Percentiles rank a stretch among this genome's conserved stretches.
Evolutionary conservation across 768 basidiomycete species (phyloP).

Genomic region (Tricholoma saponaceum): DNA sequence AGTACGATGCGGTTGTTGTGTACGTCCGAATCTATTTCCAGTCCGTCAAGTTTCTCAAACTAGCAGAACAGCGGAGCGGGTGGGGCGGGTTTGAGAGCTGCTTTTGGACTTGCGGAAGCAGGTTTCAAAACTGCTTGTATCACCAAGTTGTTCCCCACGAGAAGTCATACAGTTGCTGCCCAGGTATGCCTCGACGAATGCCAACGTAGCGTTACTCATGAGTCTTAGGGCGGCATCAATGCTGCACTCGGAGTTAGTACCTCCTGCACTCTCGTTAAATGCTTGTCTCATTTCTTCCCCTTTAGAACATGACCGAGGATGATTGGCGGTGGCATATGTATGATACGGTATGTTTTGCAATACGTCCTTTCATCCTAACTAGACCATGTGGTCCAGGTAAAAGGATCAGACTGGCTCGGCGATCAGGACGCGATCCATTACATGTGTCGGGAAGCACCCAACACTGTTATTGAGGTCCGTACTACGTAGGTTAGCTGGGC

Average conservation of each 20-base stretch:
- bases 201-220: background rate
- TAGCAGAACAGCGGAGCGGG: constrained; percentile 75
- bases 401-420: constrained; percentile 99
- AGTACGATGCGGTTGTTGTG: constrained; percentile 99
- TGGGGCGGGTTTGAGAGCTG: constrained; percentile 96
- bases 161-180: constrained; percentile 98
- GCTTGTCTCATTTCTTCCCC: constrained; percentile 5
- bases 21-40: constrained; percentile 43
- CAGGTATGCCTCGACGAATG: constrained; percentile 51
- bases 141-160: constrained; percentile 97
- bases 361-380: background rate
- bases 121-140: constrained; percentile 99
- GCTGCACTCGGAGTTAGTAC: constrained; percentile 85
- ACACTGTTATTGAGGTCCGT: constrained; percentile 85
- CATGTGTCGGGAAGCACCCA: constrained; percentile 97
- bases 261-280: constrained; percentile 2
- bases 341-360: constrained; percentile 65
- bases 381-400: constrained; percentile 54
- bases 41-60: background rate
- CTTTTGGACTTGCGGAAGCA: constrained; percentile 96
- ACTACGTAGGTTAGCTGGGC: background rate
- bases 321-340: constrained; percentile 99
- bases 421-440: constrained; percentile 99
- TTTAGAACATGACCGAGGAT: constrained; percentile 97
- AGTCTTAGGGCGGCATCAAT: constrained; percentile 90